Evolutionary conservation across 805 yeast species (phyloP).

Genomic region (Wickerhamiella dianesei): DNA sequence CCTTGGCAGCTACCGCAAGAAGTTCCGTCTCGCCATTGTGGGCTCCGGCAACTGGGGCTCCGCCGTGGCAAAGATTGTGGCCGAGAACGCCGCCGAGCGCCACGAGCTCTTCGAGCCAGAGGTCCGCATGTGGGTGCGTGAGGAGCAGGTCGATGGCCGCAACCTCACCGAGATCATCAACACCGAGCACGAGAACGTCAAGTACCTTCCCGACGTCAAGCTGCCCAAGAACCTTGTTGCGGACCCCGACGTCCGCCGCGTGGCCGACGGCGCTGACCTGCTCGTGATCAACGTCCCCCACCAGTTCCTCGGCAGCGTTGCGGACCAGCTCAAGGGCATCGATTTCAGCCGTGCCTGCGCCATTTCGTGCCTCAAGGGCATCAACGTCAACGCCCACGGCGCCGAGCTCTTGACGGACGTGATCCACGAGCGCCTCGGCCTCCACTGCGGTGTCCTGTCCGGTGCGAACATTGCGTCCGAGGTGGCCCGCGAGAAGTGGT

Average conservation of each 20-base stretch:
- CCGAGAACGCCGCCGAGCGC: conserved; percentile 69
- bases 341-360: conserved; percentile 65
- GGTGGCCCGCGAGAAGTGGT: conserved; percentile 90
- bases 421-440: conserved; percentile 66
- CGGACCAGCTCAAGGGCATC: conserved; percentile 62
- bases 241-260: conserved; percentile 64
- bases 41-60: conserved; percentile 99
- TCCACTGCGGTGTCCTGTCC: conserved; percentile 89
- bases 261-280: conserved; percentile 72
- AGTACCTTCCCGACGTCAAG: conserved; percentile 77
- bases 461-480: conserved; percentile 98
- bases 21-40: conserved; percentile 53
- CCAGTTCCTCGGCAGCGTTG: conserved; percentile 74
- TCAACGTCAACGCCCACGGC: conserved; percentile 75
- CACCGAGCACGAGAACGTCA: conserved; percentile 82
- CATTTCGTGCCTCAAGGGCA: conserved; percentile 90
- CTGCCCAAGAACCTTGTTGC: conserved; percentile 83
- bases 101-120: conserved; percentile 55
- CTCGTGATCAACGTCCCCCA: conserved; percentile 93
- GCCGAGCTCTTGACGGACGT: conserved; percentile 70
- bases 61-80: conserved; percentile 87
- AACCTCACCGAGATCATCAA: conserved; percentile 86
- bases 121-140: conserved; percentile 95
- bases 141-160: conserved; percentile 62
- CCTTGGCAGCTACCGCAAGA: conserved; percentile 11